A percentile compares a stretch with the other conserved stretches of the same genome.
phyloP scores from a whole-genome alignment of 805 yeast genomes.

The Saturnispora galanensis region DNA sequence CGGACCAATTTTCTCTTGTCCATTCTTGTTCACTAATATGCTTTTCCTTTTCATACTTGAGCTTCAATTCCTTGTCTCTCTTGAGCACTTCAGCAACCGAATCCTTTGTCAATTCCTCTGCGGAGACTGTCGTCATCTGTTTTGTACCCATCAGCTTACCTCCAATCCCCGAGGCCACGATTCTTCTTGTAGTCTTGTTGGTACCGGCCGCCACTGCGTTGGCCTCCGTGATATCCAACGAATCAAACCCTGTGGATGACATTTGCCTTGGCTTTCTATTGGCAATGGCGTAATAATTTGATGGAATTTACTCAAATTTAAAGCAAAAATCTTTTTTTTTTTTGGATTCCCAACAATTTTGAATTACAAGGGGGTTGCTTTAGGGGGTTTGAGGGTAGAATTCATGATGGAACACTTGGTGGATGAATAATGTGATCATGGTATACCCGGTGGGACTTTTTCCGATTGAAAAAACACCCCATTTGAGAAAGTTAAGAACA shows the following conservation, averaged over 20 bases:
- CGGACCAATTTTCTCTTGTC: conserved; percentile 62
- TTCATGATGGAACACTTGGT: no score
- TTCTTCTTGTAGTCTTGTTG: conserved; percentile 56
- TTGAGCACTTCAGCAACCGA: conserved; percentile 38
- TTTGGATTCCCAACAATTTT: conserved; percentile 2
- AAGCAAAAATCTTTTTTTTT: background rate
- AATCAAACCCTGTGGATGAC: conserved; percentile 13
- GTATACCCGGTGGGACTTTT: no score
- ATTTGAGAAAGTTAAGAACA: no score
- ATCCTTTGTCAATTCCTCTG: conserved; percentile 48
- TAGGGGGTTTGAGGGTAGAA: no score
- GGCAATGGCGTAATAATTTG: no score
- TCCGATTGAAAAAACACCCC: no score
- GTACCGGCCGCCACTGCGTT: conserved; percentile 79
- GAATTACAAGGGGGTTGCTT: background rate
- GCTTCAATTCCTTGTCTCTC: conserved; percentile 34
- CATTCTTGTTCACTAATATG: conserved; percentile 76
- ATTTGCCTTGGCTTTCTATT: background rate
- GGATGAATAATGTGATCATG: no score
- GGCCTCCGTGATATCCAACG: conserved; percentile 57
- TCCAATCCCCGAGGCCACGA: conserved; percentile 69
- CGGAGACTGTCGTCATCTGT: conserved; percentile 56
- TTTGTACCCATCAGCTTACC: conserved; percentile 79
- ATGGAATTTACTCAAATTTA: background rate
- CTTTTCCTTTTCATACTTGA: conserved; percentile 30